Conservation (phyloP, 176 grass and related monocot species). For the Eleusine indica region DNA sequence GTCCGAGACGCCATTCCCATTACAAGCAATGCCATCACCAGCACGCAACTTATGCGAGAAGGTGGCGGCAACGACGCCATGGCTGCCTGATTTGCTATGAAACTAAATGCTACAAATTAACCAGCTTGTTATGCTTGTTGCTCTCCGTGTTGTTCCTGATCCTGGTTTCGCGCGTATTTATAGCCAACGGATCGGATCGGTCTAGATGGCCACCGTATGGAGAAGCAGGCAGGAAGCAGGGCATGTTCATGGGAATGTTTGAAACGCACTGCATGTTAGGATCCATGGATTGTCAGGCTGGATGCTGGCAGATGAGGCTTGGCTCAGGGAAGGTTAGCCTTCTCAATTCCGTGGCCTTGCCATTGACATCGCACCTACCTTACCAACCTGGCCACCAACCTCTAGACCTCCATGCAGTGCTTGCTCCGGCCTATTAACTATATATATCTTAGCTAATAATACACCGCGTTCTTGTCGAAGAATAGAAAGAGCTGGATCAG, state of each 20-base stretch:
- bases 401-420: neutral
- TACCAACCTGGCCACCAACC: neutral
- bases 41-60: neutral
- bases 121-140: neutral
- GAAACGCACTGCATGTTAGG: conserved; percentile 32
- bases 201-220: neutral
- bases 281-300: conserved; percentile 27
- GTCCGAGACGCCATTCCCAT: neutral
- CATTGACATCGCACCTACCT: conserved; percentile 25
- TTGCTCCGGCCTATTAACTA: neutral
- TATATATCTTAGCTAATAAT: neutral
- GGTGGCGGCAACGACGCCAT: conserved; percentile 3
- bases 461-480: neutral
- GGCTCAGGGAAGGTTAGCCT: neutral
- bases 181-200: neutral
- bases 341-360: neutral
- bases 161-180: neutral
- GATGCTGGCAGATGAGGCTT: neutral
- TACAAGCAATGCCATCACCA: neutral
- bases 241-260: conserved; percentile 8
- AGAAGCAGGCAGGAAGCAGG: neutral
- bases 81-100: neutral
- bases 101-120: neutral
- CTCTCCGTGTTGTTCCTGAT: neutral
- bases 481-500: neutral